A percentile compares a stretch with the other conserved stretches of the same genome.
Evolutionary conservation across 345 rosid species (phyloP).

Genomic region (Eucalyptus regnans): DNA sequence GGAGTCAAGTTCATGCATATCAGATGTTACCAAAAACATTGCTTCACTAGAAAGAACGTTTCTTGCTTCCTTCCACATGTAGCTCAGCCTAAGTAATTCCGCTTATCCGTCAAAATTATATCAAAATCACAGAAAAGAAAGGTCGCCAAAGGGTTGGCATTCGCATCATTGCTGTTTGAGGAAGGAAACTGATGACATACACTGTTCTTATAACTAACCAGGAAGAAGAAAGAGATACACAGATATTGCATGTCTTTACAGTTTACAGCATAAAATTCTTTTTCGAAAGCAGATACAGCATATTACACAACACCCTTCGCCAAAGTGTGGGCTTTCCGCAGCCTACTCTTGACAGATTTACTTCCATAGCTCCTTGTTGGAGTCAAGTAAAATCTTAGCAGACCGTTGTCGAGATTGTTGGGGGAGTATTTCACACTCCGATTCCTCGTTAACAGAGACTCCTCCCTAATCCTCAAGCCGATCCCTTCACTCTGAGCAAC

Average conservation of each 20-base stretch:
- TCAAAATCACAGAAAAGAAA: background rate
- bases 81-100: background rate
- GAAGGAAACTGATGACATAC: background rate
- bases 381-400: conserved; percentile 8
- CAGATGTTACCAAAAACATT: background rate
- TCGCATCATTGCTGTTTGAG: background rate
- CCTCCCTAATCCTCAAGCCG: background rate
- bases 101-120: background rate
- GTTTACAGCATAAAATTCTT: background rate
- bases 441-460: background rate
- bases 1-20: background rate
- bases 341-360: conserved; percentile 1
- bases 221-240: background rate
- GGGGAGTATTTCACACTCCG: background rate
- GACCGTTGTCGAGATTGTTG: conserved; percentile 1
- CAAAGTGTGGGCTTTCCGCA: background rate
- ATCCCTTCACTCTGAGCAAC: background rate
- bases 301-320: background rate
- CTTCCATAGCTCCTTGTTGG: conserved; percentile 1
- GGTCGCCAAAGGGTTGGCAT: background rate
- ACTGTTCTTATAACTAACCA: background rate
- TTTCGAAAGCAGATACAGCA: background rate
- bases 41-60: background rate
- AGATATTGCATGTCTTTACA: background rate
- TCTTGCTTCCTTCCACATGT: background rate